Base-by-base conservation (phyloP, 179 eudicot species). In the Corrigiola litoralis region DNA sequence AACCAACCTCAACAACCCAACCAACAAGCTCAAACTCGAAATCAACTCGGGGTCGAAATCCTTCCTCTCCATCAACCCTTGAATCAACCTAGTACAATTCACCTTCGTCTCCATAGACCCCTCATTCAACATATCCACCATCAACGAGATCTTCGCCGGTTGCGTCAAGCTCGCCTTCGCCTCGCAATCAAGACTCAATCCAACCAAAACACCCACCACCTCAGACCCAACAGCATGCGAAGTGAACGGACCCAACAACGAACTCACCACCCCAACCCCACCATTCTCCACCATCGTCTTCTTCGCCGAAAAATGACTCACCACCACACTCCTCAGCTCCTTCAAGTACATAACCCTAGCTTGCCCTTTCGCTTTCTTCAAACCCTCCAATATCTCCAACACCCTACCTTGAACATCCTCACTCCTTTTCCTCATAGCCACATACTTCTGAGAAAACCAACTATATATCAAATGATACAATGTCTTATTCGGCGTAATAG, bases 391-490 rank as follows among this genome's bases (percentile, higher is more conserved):
- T 61, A 90, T 65, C 82, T 92, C 98, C 68, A 81, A 34, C n/a
- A 79, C 96, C 66, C 98, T 76, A 1, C 98, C 98, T 42, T 83
- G 83, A 42, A 90, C 96, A 84, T 92, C 98, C 77, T 89, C 95
- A 23, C 95, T 80, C 56, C 83, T 75, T 79, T 92, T 92, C 85
- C 82, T 92, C 92, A 92, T 82, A 1, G 79, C 84, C 66, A 81
- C 49, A 57, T 89, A 87, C 77, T 84, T 87, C 37, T 85, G 92
- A 0, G 87, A 83, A 62, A 79, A 92, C 95, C 95, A 88, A 29
- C 78, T 84, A 41, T 74, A 53, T 46, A 88, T 88, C 68, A 90
- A 65, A 5, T 90, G 92, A 32, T 80, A 63, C 20, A 90, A 79
- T 3, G 97, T 90, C 27, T 55, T 82, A 71, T 92, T 92, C 4